Conservation (phyloP, 345 rosid genomes). For the Pistacia integerrima region DNA sequence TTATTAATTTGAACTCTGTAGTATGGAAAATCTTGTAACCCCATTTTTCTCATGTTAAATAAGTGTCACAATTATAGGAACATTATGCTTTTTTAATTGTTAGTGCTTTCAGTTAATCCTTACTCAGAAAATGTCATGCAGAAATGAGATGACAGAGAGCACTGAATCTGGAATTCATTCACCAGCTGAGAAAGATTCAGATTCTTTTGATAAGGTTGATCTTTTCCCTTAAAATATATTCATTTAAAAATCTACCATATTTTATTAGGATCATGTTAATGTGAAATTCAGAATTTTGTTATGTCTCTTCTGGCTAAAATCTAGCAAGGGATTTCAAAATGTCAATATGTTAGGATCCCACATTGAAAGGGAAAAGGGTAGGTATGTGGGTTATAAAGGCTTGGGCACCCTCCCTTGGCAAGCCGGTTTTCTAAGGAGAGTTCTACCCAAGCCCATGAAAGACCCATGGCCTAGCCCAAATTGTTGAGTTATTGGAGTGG, state of each 20-base stretch:
- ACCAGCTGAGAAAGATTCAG: constrained; percentile 43
- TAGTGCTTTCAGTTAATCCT: constrained; percentile 11
- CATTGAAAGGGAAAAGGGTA: too few relatives aligned
- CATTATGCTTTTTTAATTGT: constrained; percentile 5
- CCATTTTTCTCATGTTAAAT: not conserved
- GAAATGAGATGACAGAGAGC: constrained; percentile 51
- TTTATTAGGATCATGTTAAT: not conserved
- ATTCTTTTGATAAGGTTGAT: constrained; percentile 83
- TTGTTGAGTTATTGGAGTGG: too few relatives aligned
- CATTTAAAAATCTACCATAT: constrained; percentile 1
- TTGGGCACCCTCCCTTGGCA: too few relatives aligned
- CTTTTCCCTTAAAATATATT: constrained; percentile 10
- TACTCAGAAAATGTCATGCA: constrained; percentile 40
- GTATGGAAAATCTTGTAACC: not conserved
- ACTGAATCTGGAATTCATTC: constrained; percentile 31
- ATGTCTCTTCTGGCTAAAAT: too few relatives aligned
- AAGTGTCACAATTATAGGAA: not conserved
- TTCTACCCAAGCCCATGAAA: too few relatives aligned
- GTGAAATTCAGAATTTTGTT: not conserved
- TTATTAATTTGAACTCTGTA: not conserved
- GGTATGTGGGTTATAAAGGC: too few relatives aligned
- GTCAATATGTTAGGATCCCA: too few relatives aligned
- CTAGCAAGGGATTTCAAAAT: too few relatives aligned
- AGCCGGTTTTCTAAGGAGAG: too few relatives aligned
- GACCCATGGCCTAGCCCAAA: too few relatives aligned